A percentile compares a stretch with the other conserved stretches of the same genome.
phyloP scores from a whole-genome alignment of 352 stramenopile species.

The Phytophthora idaei region DNA sequence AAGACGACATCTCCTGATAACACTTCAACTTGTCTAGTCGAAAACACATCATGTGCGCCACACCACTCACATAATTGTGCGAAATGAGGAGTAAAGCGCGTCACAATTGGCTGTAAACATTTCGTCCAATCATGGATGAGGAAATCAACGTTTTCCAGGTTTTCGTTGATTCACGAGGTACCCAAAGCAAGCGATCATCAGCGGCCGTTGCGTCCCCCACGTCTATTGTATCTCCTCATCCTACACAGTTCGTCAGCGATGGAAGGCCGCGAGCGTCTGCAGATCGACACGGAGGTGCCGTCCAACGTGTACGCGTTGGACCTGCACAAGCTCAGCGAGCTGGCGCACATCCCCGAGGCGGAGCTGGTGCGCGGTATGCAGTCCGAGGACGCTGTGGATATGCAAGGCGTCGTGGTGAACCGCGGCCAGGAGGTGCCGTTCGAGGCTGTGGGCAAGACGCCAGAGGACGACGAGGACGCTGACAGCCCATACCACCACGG shows the following conservation, averaged over 20 bases:
- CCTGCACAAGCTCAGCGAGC: constrained; percentile 68
- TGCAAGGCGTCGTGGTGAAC: constrained; percentile 84
- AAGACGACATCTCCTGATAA: not conserved
- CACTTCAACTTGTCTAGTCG: too few species aligned
- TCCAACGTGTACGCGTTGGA: constrained; percentile 80
- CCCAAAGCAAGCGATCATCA: constrained; percentile 22
- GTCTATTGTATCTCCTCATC: not conserved
- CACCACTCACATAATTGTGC: not conserved
- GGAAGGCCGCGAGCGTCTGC: constrained; percentile 45
- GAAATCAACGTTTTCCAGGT: too few species aligned
- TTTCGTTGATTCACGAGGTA: constrained; percentile 4
- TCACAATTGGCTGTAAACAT: not conserved
- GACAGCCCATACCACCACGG: not conserved
- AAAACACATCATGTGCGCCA: constrained; percentile 5
- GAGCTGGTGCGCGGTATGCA: constrained; percentile 81
- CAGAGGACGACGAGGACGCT: constrained; percentile 26
- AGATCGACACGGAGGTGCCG: constrained; percentile 80
- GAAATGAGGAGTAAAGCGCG: too few species aligned
- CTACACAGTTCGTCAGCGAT: constrained; percentile 15
- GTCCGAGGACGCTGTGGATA: constrained; percentile 73
- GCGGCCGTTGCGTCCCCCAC: constrained; percentile 4
- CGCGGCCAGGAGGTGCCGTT: constrained; percentile 80
- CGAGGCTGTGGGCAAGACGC: constrained; percentile 70
- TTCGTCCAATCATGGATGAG: not conserved
- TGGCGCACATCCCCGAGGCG: constrained; percentile 63